Evolutionary conservation across 1,284 basidiomycete genomes (phyloP), one percentile per base, ranked within the genome.

Genomic region (Malassezia sp.): DNA sequence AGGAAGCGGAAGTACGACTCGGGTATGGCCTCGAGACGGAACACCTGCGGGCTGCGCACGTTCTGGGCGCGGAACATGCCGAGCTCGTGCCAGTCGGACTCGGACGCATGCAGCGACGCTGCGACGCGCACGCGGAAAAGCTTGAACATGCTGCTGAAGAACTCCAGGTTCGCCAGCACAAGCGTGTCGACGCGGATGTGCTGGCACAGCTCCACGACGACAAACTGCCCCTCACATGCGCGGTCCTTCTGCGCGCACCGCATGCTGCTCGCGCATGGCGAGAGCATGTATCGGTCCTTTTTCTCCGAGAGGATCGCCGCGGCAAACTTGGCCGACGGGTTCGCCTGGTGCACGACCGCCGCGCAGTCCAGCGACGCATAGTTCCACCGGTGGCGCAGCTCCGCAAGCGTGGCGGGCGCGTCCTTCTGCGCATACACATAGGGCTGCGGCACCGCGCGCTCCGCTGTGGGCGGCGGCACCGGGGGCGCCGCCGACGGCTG

Each of bases 141-240:
- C 71, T 86, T 85, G 74, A 97, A 93, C 40, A 95, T 85, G 9
- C 90, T 88, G 59, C 85, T 89, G 74, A 96, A 99, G 74, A 96
- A 96, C 73, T 97, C 91, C 71, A 85, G 93, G 64, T 96, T 93
- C 42, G 89, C 90, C 5, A 99, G 74, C 67, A 96, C 89, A 39
- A 97, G 79, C 0, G 89, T 91, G 71, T 97, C 90, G 61, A 96
- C 87, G 37, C 84, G 76, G 58, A 97, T 89, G 70, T 96, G 91
- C 59, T 96, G 90, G 73, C 93, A 99, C 5, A 96, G 79, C 72
- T 97, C 93, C 33, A 96, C 82, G 22, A 95, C 80, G 17, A 96
- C 84, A 71, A 82, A 95, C 63, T 93, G 86, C 15, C 56, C 52
- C 15, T 48, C 42, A 9, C 23, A 17, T 23, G 77, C 74, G 21